A percentile compares a stretch with the other conserved stretches of the same genome.
phyloP scores from a whole-genome alignment of 371 early-diverging fungal species.

The Mucor velutinosus region DNA sequence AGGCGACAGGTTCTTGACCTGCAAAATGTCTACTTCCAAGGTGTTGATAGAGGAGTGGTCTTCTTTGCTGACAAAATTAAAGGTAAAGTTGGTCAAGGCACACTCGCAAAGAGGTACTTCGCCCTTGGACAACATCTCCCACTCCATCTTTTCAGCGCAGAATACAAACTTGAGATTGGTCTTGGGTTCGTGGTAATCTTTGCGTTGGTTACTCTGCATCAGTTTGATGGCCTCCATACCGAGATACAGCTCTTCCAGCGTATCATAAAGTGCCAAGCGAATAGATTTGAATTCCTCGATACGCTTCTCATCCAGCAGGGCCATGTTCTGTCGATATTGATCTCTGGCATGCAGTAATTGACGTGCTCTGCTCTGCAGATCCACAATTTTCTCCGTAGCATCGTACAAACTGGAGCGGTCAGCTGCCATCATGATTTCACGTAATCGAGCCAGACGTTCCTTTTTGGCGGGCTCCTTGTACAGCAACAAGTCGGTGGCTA shows the following conservation, averaged over 20 bases:
- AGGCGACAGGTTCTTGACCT: conserved; percentile 65
- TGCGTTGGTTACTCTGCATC: conserved; percentile 38
- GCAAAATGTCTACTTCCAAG: conserved; percentile 72
- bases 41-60: conserved; percentile 65
- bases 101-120: conserved; percentile 59
- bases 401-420: conserved; percentile 55
- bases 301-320: conserved; percentile 13
- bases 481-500: conserved; percentile 69
- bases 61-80: conserved; percentile 56
- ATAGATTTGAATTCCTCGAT: conserved; percentile 20
- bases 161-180: conserved; percentile 29
- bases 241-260: conserved; percentile 60
- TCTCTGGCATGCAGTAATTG: conserved; percentile 52
- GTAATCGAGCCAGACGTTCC: conserved; percentile 64
- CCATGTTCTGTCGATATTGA: conserved; percentile 59
- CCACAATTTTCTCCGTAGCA: conserved; percentile 60
- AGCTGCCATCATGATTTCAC: conserved; percentile 75
- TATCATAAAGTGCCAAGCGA: conserved; percentile 13
- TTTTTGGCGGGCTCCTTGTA: conserved; percentile 71
- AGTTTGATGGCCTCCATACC: conserved; percentile 61
- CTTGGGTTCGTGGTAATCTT: conserved; percentile 26
- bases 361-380: conserved; percentile 55
- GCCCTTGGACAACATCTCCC: conserved; percentile 60
- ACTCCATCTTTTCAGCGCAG: conserved; percentile 49
- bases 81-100: conserved; percentile 51